phyloP scores from a whole-genome alignment of 495 filamentous ascomycete species.

The Penicillium paxilli region DNA sequence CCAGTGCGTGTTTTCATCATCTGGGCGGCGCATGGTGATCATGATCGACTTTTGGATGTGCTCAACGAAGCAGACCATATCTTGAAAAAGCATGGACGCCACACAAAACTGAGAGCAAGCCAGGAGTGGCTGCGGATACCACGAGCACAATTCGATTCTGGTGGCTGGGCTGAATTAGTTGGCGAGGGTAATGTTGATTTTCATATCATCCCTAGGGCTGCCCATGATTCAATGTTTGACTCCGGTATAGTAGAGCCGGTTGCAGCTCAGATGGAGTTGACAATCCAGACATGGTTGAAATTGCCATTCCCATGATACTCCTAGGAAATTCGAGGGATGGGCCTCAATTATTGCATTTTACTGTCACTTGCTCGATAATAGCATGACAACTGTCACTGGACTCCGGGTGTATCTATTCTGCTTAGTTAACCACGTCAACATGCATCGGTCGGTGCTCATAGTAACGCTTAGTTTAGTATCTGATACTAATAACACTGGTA shows the following conservation, averaged over 20 bases:
- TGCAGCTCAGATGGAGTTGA: slow-evolving; percentile 8
- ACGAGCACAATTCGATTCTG: slow-evolving; percentile 15
- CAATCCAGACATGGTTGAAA: slow-evolving; percentile 10
- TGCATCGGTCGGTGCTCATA: too few species aligned
- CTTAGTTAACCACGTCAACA: too few species aligned
- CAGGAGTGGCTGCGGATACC: slow-evolving; percentile 14
- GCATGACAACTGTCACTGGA: too few species aligned
- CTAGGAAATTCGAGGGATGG: too few species aligned
- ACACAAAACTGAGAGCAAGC: slow-evolving; percentile 1
- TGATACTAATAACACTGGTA: too few species aligned
- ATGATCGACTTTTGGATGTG: slow-evolving; percentile 9
- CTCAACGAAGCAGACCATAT: slow-evolving; percentile 10
- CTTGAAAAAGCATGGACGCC: slow-evolving; percentile 10
- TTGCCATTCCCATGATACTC: not conserved
- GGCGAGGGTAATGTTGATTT: slow-evolving; percentile 19
- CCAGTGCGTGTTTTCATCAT: slow-evolving; percentile 15
- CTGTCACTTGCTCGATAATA: too few species aligned
- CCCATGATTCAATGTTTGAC: slow-evolving; percentile 19
- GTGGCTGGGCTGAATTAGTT: slow-evolving; percentile 20
- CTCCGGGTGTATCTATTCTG: too few species aligned
- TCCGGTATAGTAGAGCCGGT: slow-evolving; percentile 5
- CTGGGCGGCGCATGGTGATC: slow-evolving; percentile 20
- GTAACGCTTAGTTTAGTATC: too few species aligned
- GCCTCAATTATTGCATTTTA: too few species aligned
- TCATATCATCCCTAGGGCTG: slow-evolving; percentile 9